phyloP scores from a whole-genome alignment of 208 protist species.

The Acanthamoeba quina region DNA sequence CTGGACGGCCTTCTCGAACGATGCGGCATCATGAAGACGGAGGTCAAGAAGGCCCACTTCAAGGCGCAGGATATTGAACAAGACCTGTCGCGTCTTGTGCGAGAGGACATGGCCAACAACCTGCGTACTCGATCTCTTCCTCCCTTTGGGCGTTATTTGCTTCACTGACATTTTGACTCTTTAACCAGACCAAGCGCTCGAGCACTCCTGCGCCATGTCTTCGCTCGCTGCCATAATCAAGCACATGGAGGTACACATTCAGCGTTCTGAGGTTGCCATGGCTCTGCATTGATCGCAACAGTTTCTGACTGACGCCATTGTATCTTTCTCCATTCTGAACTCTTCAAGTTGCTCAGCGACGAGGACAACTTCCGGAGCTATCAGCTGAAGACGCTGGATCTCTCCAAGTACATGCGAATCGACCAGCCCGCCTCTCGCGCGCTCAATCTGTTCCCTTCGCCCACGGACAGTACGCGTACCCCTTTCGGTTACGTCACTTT shows the following conservation, averaged over 20 bases:
- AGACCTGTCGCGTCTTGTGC: slow-evolving; percentile 37
- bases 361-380: slow-evolving; percentile 58
- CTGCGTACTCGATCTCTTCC: slow-evolving; percentile 12
- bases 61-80: slow-evolving; percentile 60
- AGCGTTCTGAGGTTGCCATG: not conserved
- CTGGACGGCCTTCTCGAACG: slow-evolving; percentile 44
- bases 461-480: slow-evolving; percentile 13
- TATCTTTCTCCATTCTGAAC: not conserved
- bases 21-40: slow-evolving; percentile 58
- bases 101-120: slow-evolving; percentile 18
- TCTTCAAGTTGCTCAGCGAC: slow-evolving; percentile 14
- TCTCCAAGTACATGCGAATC: slow-evolving; percentile 70
- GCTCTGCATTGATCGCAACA: not conserved
- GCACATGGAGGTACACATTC: slow-evolving; percentile 65
- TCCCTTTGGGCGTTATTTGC: not conserved
- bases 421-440: slow-evolving; percentile 66
- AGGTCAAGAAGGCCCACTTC: slow-evolving; percentile 33
- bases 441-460: slow-evolving; percentile 67
- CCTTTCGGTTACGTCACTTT: not conserved
- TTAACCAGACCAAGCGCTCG: slow-evolving; percentile 3
- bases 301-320: not conserved
- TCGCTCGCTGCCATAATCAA: slow-evolving; percentile 67
- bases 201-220: slow-evolving; percentile 37
- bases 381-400: slow-evolving; percentile 52
- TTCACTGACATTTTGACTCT: not conserved